Conservation (phyloP, 495 filamentous ascomycete species). For the Aspergillus heteromorphus region DNA sequence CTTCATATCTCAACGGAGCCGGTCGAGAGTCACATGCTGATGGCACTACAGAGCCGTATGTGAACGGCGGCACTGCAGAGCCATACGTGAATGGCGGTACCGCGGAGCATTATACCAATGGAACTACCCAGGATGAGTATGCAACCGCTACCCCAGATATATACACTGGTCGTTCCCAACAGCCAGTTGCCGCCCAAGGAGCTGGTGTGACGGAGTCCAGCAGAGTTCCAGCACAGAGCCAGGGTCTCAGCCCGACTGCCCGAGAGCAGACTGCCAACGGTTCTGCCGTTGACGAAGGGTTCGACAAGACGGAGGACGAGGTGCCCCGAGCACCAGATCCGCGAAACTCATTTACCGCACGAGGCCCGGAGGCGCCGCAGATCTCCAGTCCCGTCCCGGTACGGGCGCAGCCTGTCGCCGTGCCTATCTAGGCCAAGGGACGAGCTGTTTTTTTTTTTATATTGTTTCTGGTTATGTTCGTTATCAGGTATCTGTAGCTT, state of each 20-base stretch:
- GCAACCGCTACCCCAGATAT: neutral
- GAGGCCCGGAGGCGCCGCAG: neutral
- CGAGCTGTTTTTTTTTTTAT: neutral
- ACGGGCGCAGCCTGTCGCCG: constrained; percentile 7
- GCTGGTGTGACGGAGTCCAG: no score
- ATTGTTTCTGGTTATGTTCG: neutral
- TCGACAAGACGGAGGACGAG: neutral
- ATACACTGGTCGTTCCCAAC: neutral
- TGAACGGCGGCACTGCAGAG: neutral
- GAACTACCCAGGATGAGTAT: neutral
- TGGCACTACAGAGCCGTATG: neutral
- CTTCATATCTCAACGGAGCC: neutral
- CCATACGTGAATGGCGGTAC: neutral
- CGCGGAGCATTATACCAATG: neutral
- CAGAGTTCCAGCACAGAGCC: neutral
- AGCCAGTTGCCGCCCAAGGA: neutral
- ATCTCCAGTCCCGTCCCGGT: neutral
- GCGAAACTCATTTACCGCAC: neutral
- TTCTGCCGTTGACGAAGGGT: neutral
- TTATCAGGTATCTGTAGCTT: neutral
- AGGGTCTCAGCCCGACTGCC: neutral
- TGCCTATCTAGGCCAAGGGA: constrained; percentile 5
- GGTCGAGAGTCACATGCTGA: neutral
- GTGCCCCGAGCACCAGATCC: neutral
- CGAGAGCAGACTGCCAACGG: neutral